Evolutionary conservation across 257 asterid genomes (phyloP).

Genomic region (Nicotiana paniculata): DNA sequence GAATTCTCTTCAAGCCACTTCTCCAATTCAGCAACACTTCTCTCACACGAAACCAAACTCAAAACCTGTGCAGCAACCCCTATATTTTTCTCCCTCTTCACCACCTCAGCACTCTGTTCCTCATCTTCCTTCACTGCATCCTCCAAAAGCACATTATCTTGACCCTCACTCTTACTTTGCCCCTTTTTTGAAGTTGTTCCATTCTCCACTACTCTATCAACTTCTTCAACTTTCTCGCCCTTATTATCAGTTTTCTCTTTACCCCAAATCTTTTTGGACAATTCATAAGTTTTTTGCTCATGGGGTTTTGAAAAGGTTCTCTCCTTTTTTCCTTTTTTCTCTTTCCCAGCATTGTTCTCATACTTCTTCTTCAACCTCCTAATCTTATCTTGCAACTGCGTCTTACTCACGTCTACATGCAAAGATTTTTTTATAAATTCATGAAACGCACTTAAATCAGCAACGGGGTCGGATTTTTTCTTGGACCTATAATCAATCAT

Average conservation of each 20-base stretch:
- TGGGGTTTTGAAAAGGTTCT: conserved; percentile 32
- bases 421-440: conserved; percentile 44
- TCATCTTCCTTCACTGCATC: conserved; percentile 15
- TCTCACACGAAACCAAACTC: background rate
- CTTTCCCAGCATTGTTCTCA: conserved; percentile 31
- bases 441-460: conserved; percentile 37
- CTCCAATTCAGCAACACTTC: conserved; percentile 9
- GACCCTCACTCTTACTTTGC: background rate
- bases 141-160: conserved; percentile 8
- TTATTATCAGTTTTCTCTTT: conserved; percentile 11
- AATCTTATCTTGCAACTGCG: conserved; percentile 56
- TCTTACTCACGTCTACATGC: conserved; percentile 28
- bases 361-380: conserved; percentile 48
- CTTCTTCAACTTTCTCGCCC: conserved; percentile 13
- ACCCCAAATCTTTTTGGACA: conserved; percentile 52
- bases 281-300: conserved; percentile 38
- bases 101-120: background rate
- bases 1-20: conserved; percentile 29
- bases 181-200: conserved; percentile 22
- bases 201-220: conserved; percentile 22
- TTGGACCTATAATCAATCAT: conserved; percentile 33
- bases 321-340: conserved; percentile 32
- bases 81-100: background rate
- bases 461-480: conserved; percentile 33
- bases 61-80: background rate